Evolutionary conservation across 371 early-diverging fungal species (phyloP), one percentile per base, ranked within the genome.

Genomic region (Lichtheimia ramosa): DNA sequence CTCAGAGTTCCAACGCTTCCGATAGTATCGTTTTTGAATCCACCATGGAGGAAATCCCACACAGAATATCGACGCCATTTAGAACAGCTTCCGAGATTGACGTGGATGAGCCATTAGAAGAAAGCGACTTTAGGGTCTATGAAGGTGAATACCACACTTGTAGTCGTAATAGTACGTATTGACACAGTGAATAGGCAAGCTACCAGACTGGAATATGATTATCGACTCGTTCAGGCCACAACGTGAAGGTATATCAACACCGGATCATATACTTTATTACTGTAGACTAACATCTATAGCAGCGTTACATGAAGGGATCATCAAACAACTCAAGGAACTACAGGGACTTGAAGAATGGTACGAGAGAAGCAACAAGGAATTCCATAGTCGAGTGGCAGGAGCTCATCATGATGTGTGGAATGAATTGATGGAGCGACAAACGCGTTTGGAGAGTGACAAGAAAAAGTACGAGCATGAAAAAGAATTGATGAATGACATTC

Each of bases 381-480:
- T 78, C 28, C 63, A 70, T 48, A 24, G 55, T 3, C 59, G 65
- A 23, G 66, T 75, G 7, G 68, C 67, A 48, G 25, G 51, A 3
- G 56, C 60, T 5, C 73, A 68, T 54, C 51, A 65, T 3, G 40
- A 62, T 8, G 16, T 71, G 28, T 64, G 64, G 3, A 58, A 51
- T 16, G 65, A 66, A 21, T 58, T 75, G 5, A 39, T 54, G 5
- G 54, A 64, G 21, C 58, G 65, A 52, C 65, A 71, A 48, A 28
- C 51, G 2, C 24, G 28, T 0, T 42, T 75, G 10, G 48, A 61
- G 25, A 43, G 18, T 20, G 68, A 75, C 27, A 60, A 66, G 23
- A 54, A 57, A 42, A 67, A 66, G 15, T 67, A 61, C 43, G 69
- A 71, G 12, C 52, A 51, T 24, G 75, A 78, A 48, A 63, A 68